These are phyloP conservation scores for Pseudovirgaria hyperparasitica DNA, from an alignment of 2,329 filamentous ascomycete genomes.

Conservation along the genomic window DNA sequence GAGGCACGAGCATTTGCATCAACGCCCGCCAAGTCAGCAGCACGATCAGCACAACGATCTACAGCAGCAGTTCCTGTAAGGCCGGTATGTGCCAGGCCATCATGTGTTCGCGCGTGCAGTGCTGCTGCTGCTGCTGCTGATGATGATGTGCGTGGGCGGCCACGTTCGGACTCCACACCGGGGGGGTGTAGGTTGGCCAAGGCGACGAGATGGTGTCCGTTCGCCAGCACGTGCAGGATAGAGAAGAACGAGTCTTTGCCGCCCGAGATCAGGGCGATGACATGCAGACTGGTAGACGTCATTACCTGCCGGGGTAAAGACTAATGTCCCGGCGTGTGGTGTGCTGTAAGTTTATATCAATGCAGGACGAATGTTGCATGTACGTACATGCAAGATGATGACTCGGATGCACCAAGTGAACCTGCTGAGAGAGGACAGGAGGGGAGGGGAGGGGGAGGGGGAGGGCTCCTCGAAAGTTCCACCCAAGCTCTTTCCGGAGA, in stretches of 20 bases:
- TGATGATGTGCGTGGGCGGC: neutral
- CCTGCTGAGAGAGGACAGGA: too few species aligned
- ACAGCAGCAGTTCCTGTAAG: too few species aligned
- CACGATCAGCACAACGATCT: conserved; percentile 26
- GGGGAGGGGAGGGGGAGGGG: too few species aligned
- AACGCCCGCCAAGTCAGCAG: too few species aligned
- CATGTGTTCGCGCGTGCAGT: conserved; percentile 4
- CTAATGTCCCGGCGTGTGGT: conserved; percentile 8
- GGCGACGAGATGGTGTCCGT: conserved; percentile 76
- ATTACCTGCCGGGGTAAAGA: conserved; percentile 28
- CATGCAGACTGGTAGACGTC: conserved; percentile 43
- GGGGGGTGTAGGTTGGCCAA: conserved; percentile 75
- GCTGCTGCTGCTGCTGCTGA: conserved; percentile 5
- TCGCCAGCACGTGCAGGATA: conserved; percentile 74
- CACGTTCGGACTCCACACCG: too few species aligned
- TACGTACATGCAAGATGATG: too few species aligned
- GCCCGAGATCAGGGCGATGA: conserved; percentile 87
- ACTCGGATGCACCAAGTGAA: too few species aligned
- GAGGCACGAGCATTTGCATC: too few species aligned
- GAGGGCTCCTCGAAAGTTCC: too few species aligned
- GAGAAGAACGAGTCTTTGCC: conserved; percentile 97
- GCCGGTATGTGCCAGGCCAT: conserved; percentile 4
- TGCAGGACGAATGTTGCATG: too few species aligned
- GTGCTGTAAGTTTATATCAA: conserved; percentile 10
- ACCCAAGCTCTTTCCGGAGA: too few species aligned